Evolutionary conservation across 768 basidiomycete genomes (phyloP), one percentile per base, ranked within the genome.

Genomic region (Boletus edulis): DNA sequence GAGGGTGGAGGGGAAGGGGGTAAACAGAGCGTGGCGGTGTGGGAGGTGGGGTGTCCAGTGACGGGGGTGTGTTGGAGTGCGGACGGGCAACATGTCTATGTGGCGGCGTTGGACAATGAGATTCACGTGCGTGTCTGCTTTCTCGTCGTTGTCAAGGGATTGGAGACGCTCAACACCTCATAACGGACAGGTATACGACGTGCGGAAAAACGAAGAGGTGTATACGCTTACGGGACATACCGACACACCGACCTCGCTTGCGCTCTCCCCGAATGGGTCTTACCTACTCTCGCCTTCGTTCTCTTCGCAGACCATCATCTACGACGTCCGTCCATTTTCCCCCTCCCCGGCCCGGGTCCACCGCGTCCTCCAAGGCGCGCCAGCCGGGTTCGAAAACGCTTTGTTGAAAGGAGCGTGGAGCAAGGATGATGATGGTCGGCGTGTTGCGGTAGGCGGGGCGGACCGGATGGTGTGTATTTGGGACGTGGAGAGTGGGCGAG

Each of bases 21-120:
- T 6, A 96, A 93, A 70, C 75, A 83, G 3, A 78, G 89, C 17
- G 84, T 97, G 15, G 86, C 87, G 12, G 85, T 86, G 45, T 89
- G 94, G 59, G 88, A 93, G 51, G 60, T 93, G 17, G 91, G 91
- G 5, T 94, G 90, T 66, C 95, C 97, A 0, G 90, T 94, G 31
- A 99, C 96, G 14, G 79, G 88, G 1, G 95, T 95, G 0, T 88
- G 87, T 62, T 98, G 91, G 94, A 89, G 89, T 68, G 84, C 84
- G 18, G 97, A 99, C 66, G 97, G 93, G 2, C 81, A 89, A 55
- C 88, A 83, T 55, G 80, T 97, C 34, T 99, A 92, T 61, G 82
- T 92, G n/a, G 95, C 88, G 5, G 94, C 91, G 14, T 72, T 98
- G 64, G 96, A 99, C 73, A 99, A 99, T 62, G 93, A 94, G 70